Conservation (phyloP, 2,329 filamentous ascomycete species). For the Trichoderma sp. region DNA sequence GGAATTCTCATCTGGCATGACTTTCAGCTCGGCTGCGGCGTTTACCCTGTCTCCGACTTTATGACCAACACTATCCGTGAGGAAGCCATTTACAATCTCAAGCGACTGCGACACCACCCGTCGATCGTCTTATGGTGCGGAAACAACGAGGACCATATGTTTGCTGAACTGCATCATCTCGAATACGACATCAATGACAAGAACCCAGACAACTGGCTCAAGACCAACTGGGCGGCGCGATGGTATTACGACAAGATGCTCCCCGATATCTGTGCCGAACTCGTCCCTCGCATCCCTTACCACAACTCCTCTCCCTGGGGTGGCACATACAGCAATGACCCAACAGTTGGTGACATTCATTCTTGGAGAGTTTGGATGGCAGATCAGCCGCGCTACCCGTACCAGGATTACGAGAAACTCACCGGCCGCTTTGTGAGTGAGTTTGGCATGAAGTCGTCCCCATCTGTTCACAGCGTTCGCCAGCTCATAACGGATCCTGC, state of each 20-base stretch:
- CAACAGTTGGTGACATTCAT: constrained; percentile 6
- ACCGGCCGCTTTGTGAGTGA: constrained; percentile 17
- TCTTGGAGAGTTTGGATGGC: constrained; percentile 17
- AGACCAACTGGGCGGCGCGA: constrained; percentile 70
- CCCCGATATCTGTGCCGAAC: constrained; percentile 59
- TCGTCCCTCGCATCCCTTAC: constrained; percentile 63
- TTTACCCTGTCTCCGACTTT: constrained; percentile 55
- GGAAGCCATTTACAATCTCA: constrained; percentile 61
- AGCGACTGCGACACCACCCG: constrained; percentile 55
- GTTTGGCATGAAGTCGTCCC: constrained; percentile 15
- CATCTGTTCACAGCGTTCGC: neutral
- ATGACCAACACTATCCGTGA: constrained; percentile 56
- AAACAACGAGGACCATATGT: constrained; percentile 64
- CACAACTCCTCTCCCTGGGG: constrained; percentile 9
- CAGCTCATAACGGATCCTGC: constrained; percentile 7
- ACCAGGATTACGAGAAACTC: constrained; percentile 17
- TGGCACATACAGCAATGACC: constrained; percentile 1
- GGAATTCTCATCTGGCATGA: constrained; percentile 69
- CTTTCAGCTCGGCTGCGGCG: constrained; percentile 67
- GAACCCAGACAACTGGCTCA: constrained; percentile 72
- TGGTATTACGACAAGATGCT: constrained; percentile 79
- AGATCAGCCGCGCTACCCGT: constrained; percentile 9
- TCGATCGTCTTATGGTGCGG: constrained; percentile 75
- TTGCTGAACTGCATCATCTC: constrained; percentile 14
- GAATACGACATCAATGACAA: constrained; percentile 72